phyloP scores from a whole-genome alignment of 2,329 filamentous ascomycete species.

The Tympanopsis confertula region DNA sequence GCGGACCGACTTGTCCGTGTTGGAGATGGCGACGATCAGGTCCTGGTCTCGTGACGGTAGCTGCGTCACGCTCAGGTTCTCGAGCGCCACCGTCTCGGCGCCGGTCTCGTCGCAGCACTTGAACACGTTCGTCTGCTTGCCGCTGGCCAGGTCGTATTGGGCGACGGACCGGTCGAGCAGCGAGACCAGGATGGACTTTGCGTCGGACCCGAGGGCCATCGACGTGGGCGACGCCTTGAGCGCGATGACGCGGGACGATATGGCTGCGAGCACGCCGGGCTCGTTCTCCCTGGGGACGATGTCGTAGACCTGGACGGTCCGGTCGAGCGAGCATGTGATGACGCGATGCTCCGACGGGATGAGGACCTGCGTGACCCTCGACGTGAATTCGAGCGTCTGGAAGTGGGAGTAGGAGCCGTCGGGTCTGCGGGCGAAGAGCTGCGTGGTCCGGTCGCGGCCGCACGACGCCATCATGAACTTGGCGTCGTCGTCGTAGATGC shows the following conservation, averaged over 20 bases:
- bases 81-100: constrained; percentile 71
- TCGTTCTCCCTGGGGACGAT: constrained; percentile 59
- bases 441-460: constrained; percentile 81
- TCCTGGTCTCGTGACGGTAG: constrained; percentile 41
- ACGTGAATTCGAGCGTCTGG: constrained; percentile 87
- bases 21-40: constrained; percentile 76
- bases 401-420: constrained; percentile 60
- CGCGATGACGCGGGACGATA: constrained; percentile 66
- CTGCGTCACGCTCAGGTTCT: constrained; percentile 58
- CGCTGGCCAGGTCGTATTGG: constrained; percentile 53
- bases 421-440: constrained; percentile 62
- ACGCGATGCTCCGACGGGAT: constrained; percentile 66
- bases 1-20: constrained; percentile 88
- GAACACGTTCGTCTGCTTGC: constrained; percentile 62
- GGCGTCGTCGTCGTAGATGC: constrained; percentile 51
- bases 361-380: constrained; percentile 65
- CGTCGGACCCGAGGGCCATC: constrained; percentile 60
- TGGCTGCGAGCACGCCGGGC: constrained; percentile 58
- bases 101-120: constrained; percentile 73
- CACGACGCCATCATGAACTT: constrained; percentile 66
- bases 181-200: constrained; percentile 44
- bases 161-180: constrained; percentile 48
- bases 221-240: constrained; percentile 80
- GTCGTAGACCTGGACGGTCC: constrained; percentile 75
- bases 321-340: constrained; percentile 78